phyloP scores from a whole-genome alignment of 2,329 filamentous ascomycete genomes.

The Monosporascus sp. region DNA sequence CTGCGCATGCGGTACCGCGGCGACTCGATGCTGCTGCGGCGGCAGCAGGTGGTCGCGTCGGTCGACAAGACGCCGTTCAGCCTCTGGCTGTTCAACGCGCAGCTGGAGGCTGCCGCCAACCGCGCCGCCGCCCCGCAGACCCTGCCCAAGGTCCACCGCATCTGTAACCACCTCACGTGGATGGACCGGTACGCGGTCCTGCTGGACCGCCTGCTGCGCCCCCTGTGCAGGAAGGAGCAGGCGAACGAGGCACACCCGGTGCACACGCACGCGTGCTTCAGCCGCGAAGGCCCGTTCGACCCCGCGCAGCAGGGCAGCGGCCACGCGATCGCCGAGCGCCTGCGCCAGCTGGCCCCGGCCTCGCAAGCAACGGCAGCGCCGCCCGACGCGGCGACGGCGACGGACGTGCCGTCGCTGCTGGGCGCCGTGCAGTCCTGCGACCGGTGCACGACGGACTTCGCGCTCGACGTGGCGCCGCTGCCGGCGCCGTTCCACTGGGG shows the following conservation, averaged over 20 bases:
- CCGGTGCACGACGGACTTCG: slow-evolving; percentile 18
- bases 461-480: slow-evolving; percentile 13
- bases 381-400: slow-evolving; percentile 2
- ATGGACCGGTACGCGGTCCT: slow-evolving; percentile 3
- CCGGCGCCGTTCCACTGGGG: slow-evolving; percentile 20
- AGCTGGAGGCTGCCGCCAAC: slow-evolving; percentile 4
- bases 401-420: slow-evolving; percentile 7
- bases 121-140: neutral
- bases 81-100: slow-evolving; percentile 14
- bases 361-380: neutral
- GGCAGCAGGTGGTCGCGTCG: slow-evolving; percentile 17
- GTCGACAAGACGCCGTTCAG: slow-evolving; percentile 16
- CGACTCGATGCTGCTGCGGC: slow-evolving; percentile 10
- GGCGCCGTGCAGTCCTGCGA: slow-evolving; percentile 13
- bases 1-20: slow-evolving; percentile 16
- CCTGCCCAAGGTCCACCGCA: slow-evolving; percentile 7
- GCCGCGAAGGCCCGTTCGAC: slow-evolving; percentile 5
- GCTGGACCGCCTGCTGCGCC: slow-evolving; percentile 4
- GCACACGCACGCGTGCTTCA: slow-evolving; percentile 13
- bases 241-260: neutral
- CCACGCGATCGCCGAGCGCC: slow-evolving; percentile 13
- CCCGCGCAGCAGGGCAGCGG: slow-evolving; percentile 11
- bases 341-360: slow-evolving; percentile 6
- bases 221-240: slow-evolving; percentile 7
- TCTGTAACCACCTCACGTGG: slow-evolving; percentile 17